Conservation (phyloP, 805 yeast species). For the Zygoascus biomembranicola region DNA sequence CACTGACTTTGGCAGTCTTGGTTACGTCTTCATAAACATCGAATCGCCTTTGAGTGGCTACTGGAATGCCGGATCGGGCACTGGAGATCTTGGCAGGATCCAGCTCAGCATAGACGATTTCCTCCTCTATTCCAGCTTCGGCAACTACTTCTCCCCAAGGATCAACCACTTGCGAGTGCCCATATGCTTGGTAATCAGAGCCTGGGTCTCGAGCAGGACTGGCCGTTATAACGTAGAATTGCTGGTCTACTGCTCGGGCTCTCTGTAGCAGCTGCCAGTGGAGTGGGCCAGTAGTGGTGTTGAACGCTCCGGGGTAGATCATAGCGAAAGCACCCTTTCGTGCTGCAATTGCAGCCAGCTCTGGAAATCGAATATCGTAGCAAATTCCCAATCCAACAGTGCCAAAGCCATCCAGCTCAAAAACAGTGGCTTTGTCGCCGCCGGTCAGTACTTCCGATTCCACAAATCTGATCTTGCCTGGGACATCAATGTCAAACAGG, state of each 20-base stretch:
- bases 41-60: conserved; percentile 60
- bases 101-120: conserved; percentile 63
- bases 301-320: conserved; percentile 90
- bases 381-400: conserved; percentile 80
- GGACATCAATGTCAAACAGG: conserved; percentile 86
- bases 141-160: conserved; percentile 81
- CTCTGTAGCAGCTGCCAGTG: conserved; percentile 81
- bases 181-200: conserved; percentile 73
- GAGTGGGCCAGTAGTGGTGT: conserved; percentile 82
- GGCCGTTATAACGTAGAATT: conserved; percentile 75
- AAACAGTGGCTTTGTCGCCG: conserved; percentile 76
- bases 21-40: conserved; percentile 48
- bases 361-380: conserved; percentile 91
- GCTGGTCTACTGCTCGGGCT: conserved; percentile 85
- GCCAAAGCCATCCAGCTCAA: conserved; percentile 55
- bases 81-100: conserved; percentile 50
- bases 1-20: conserved; percentile 16
- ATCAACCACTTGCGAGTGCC: conserved; percentile 75
- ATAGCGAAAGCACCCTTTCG: conserved; percentile 54
- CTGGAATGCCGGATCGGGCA: conserved; percentile 62
- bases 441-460: conserved; percentile 71
- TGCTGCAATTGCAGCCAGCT: conserved; percentile 63
- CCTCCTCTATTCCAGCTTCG: conserved; percentile 76
- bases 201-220: conserved; percentile 89
- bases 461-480: conserved; percentile 80